Conservation (phyloP, 192 early-diverging fungal genomes). For the Martensiomyces pterosporus region DNA sequence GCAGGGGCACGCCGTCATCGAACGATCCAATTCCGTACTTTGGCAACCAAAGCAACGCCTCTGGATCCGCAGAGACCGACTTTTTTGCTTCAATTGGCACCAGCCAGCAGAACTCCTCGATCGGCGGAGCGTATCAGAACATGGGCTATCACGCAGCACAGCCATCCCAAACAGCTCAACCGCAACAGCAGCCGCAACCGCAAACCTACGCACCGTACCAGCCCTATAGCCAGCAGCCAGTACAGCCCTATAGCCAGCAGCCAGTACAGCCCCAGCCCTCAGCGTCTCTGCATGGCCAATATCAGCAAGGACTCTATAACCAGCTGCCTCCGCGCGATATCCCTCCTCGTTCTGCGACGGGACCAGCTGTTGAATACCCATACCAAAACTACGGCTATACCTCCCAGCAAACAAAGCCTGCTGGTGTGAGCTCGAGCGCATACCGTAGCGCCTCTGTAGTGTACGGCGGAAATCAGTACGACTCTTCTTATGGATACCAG, state of each 20-base stretch:
- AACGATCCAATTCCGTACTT: constrained; percentile 45
- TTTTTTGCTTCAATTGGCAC: constrained; percentile 17
- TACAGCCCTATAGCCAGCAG: background rate
- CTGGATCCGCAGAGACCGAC: background rate
- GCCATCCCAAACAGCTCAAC: constrained; percentile 2
- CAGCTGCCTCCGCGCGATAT: constrained; percentile 13
- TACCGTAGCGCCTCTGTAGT: constrained; percentile 43
- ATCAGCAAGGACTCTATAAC: constrained; percentile 1
- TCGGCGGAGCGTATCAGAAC: background rate
- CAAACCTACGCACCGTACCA: constrained; percentile 4
- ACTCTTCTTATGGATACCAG: constrained; percentile 14
- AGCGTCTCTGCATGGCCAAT: too few relatives aligned
- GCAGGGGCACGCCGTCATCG: constrained; percentile 41
- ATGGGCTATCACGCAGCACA: too few relatives aligned
- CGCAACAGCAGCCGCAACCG: background rate
- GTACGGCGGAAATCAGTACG: constrained; percentile 22
- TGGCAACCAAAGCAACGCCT: constrained; percentile 6
- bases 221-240: constrained; percentile 1
- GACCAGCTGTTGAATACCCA: constrained; percentile 32
- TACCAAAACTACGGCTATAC: constrained; percentile 16
- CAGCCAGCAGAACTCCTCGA: background rate
- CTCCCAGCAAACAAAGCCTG: background rate
- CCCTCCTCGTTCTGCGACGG: constrained; percentile 44
- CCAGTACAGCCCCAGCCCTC: too few relatives aligned
- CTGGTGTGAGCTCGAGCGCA: constrained; percentile 4